phyloP scores from a whole-genome alignment of 805 yeast genomes.

The Metschnikowia noctiluminum region DNA sequence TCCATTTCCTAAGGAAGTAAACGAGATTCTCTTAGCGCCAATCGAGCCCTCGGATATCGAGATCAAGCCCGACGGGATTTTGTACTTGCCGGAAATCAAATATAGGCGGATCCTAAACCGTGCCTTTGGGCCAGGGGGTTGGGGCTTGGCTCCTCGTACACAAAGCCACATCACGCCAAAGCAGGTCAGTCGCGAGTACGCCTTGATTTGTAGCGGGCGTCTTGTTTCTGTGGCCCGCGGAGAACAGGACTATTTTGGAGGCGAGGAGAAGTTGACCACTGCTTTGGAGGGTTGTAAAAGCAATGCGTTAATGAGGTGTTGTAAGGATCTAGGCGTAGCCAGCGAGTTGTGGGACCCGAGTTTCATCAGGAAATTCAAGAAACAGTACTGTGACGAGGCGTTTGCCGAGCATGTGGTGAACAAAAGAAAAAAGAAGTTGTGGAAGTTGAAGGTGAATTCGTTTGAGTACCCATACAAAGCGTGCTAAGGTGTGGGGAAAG shows the following conservation, averaged over 20 bases:
- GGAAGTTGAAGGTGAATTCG: slow-evolving; percentile 76
- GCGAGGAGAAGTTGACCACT: slow-evolving; percentile 82
- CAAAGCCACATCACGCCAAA: slow-evolving; percentile 74
- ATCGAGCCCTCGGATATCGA: slow-evolving; percentile 76
- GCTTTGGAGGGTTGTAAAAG: slow-evolving; percentile 97
- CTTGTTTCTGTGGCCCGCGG: slow-evolving; percentile 92
- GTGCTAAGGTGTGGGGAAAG: slow-evolving; percentile 2
- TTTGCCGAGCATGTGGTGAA: slow-evolving; percentile 82
- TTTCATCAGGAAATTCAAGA: slow-evolving; percentile 55
- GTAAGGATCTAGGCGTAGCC: slow-evolving; percentile 95
- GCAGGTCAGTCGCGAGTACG: slow-evolving; percentile 86
- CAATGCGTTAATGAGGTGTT: slow-evolving; percentile 95
- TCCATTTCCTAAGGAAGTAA: slow-evolving; percentile 65
- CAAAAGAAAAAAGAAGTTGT: slow-evolving; percentile 82
- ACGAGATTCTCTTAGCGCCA: slow-evolving; percentile 57
- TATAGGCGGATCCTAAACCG: slow-evolving; percentile 83
- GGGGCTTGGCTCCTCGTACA: slow-evolving; percentile 96
- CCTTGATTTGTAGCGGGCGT: slow-evolving; percentile 80
- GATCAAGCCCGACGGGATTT: slow-evolving; percentile 90
- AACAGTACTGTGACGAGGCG: slow-evolving; percentile 64
- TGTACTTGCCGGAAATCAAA: slow-evolving; percentile 92
- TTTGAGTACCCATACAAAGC: slow-evolving; percentile 83
- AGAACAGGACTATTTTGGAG: slow-evolving; percentile 85
- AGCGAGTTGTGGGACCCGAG: slow-evolving; percentile 97
- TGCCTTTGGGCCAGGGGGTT: slow-evolving; percentile 98